A percentile compares a stretch with the other conserved stretches of the same genome.
phyloP scores from a whole-genome alignment of 2,329 filamentous ascomycete species.

The Fusarium nelsonii region DNA sequence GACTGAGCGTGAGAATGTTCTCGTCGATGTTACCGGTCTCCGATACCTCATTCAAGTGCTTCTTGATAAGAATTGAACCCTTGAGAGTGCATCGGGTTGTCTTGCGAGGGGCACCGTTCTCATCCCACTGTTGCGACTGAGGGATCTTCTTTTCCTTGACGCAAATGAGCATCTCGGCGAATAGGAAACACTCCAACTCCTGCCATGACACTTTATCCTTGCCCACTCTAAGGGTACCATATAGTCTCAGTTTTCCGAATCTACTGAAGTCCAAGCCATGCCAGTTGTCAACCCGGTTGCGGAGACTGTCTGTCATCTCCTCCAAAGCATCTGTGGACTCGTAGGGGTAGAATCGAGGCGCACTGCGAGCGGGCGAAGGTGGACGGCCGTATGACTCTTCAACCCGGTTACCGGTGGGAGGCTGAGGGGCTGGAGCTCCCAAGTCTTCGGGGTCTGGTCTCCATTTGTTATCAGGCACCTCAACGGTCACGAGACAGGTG shows the following conservation, averaged over 20 bases:
- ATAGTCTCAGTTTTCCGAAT: constrained; percentile 91
- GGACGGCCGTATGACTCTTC: constrained; percentile 68
- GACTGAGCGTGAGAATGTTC: constrained; percentile 85
- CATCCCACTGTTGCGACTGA: constrained; percentile 74
- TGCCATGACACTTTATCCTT: constrained; percentile 98
- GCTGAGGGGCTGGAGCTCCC: constrained; percentile 62
- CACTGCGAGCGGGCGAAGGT: constrained; percentile 70
- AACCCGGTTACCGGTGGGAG: constrained; percentile 57
- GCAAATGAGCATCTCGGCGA: constrained; percentile 99
- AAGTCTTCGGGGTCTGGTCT: constrained; percentile 85
- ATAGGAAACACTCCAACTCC: constrained; percentile 95
- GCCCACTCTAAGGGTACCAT: constrained; percentile 90
- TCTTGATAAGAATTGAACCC: constrained; percentile 97
- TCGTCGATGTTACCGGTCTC: constrained; percentile 80
- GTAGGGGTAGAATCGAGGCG: constrained; percentile 74
- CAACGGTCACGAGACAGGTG: constrained; percentile 93
- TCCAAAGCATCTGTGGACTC: constrained; percentile 83
- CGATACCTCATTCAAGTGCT: constrained; percentile 89
- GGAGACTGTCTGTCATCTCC: constrained; percentile 86
- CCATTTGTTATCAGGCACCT: constrained; percentile 95
- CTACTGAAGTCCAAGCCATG: constrained; percentile 92
- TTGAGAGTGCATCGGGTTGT: constrained; percentile 87
- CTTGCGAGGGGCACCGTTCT: constrained; percentile 69
- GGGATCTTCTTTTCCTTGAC: constrained; percentile 93
- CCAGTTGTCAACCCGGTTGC: constrained; percentile 96